Evolutionary conservation across 345 rosid genomes (phyloP), one percentile per base, ranked within the genome.

Genomic region (Boechera divaricarpa): DNA sequence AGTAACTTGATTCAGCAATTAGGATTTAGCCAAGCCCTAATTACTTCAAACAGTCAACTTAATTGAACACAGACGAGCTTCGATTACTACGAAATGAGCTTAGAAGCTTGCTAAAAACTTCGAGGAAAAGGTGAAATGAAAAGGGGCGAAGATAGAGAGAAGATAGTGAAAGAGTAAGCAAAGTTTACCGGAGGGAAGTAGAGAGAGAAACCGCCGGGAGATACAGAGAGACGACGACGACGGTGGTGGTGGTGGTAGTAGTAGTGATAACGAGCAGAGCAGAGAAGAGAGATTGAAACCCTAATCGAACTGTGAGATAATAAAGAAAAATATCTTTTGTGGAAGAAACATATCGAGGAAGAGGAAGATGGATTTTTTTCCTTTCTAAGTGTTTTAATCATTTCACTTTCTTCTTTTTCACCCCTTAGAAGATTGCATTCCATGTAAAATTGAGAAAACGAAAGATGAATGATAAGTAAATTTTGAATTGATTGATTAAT

Each of bases 211-310:
- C 57, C 36, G 67, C 10, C 36, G 67, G 51, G 6, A n/a, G 69
- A n/a, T 8, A n/a, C 10, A 45, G 15, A 45, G 55, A 45, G 49
- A 45, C 24, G 24, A 21, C 24, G 24, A 21, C 6, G 44, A 16
- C 11, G 33, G 13, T 54, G 64, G 31, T 6, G 29, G 10, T n/a
- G 32, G 12, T 18, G 33, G 13, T 54, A 54, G 31, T 6, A 18
- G 10, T n/a, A n/a, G 12, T 54, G 64, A 35, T 42, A 16, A n/a
- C 5, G 61, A 51, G 45, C 65, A 62, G 52, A 48, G 67, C 21
- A 38, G 38, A 35, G 39, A 8, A 39, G 42, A 62, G 15, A 41
- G 32, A 70, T 44, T 70, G 66, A 48, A 71, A 71, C 75, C 75
- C 75, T 71, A 71, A 70, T 70, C 5, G 48, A 70, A 51, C 55